Evolutionary conservation across 495 filamentous ascomycete genomes (phyloP).

Genomic region (Penicillium mononematosum): DNA sequence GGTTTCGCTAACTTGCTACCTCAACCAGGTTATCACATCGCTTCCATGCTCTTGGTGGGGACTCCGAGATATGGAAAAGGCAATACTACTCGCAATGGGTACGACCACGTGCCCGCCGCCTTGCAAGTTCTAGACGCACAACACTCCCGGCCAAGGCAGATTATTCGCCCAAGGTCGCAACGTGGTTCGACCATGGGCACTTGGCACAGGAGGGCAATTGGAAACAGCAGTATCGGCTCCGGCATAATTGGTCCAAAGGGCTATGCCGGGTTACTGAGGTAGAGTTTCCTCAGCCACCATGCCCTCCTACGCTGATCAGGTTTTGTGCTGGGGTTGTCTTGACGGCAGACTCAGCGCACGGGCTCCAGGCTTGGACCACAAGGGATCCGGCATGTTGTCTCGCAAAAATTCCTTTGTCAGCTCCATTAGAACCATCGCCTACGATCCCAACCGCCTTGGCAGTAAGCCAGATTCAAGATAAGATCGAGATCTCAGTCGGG

Average conservation of each 20-base stretch:
- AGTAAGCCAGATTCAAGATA: conserved; percentile 42
- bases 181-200: conserved; percentile 78
- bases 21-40: conserved; percentile 66
- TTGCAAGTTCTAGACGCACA: conserved; percentile 63
- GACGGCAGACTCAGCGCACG: conserved; percentile 67
- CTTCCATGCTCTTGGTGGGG: conserved; percentile 70
- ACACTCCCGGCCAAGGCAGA: conserved; percentile 44
- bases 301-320: conserved; percentile 64
- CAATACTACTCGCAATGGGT: conserved; percentile 90
- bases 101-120: conserved; percentile 71
- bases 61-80: conserved; percentile 89
- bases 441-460: conserved; percentile 67
- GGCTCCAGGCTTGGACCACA: conserved; percentile 76
- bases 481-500: conserved; percentile 59
- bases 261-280: conserved; percentile 78
- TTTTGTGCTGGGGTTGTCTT: conserved; percentile 73
- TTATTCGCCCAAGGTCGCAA: conserved; percentile 70
- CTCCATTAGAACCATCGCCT: conserved; percentile 5
- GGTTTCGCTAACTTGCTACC: conserved; percentile 10
- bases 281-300: conserved; percentile 55
- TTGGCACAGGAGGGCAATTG: conserved; percentile 63
- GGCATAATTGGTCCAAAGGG: conserved; percentile 89
- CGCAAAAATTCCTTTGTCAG: conserved; percentile 26
- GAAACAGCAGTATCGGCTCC: conserved; percentile 87
- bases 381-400: conserved; percentile 49